These are phyloP conservation scores for Nakataea oryzae DNA, from an alignment of 2,329 filamentous ascomycete species.

Conservation along the genomic window DNA sequence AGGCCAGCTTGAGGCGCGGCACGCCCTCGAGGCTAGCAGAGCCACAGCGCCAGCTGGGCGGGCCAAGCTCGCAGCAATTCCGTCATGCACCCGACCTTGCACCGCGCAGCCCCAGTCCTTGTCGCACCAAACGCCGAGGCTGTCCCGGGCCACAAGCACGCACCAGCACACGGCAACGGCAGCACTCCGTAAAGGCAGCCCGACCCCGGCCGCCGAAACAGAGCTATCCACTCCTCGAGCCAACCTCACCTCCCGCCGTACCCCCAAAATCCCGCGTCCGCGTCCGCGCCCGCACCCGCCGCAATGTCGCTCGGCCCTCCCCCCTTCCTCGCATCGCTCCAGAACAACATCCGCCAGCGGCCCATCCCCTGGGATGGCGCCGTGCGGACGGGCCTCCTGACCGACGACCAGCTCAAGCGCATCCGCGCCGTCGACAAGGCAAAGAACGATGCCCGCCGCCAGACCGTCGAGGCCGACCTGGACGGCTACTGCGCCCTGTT, in stretches of 20 bases:
- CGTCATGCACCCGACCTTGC: slow-evolving; percentile 2
- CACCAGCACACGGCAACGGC: background rate
- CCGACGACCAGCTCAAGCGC: slow-evolving; percentile 85
- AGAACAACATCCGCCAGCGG: slow-evolving; percentile 93
- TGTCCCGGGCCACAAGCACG: background rate
- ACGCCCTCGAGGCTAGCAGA: no score
- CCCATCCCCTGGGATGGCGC: slow-evolving; percentile 98
- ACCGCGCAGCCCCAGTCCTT: background rate
- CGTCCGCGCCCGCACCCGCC: slow-evolving; percentile 4
- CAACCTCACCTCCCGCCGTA: background rate
- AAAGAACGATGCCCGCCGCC: slow-evolving; percentile 78
- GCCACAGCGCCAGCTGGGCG: no score
- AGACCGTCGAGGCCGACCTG: slow-evolving; percentile 70
- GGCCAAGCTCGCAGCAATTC: background rate
- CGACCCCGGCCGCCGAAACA: background rate
- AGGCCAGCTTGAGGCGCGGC: no score
- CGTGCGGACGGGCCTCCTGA: slow-evolving; percentile 85
- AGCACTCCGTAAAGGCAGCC: background rate
- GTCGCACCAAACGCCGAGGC: background rate
- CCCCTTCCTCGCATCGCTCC: slow-evolving; percentile 72
- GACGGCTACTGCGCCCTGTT: slow-evolving; percentile 73
- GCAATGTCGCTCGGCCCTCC: slow-evolving; percentile 86
- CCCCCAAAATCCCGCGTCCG: background rate
- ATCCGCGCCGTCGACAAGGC: slow-evolving; percentile 96
- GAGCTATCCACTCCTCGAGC: background rate